Conservation (phyloP, 495 filamentous ascomycete genomes). For the Glonium stellatum region DNA sequence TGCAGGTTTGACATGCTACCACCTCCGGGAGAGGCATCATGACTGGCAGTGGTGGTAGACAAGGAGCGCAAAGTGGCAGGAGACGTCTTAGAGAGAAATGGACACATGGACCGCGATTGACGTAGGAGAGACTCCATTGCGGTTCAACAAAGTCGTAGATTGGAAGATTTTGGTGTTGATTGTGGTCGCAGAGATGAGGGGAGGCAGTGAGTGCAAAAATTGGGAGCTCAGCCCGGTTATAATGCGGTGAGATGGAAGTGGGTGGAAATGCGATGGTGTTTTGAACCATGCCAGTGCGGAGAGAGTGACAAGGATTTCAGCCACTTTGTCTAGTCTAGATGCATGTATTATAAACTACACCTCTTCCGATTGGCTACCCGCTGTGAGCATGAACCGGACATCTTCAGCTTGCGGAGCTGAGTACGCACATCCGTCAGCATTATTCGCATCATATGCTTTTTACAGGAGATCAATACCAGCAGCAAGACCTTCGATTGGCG, state of each 20-base stretch:
- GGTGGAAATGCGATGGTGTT: not conserved
- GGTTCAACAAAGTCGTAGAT: not conserved
- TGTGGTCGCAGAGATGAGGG: not conserved
- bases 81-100: constrained; percentile 91
- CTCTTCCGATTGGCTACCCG: too few relatives aligned
- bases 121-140: constrained; percentile 88
- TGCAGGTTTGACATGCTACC: constrained; percentile 96
- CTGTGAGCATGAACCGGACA: too few relatives aligned
- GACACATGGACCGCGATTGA: constrained; percentile 91
- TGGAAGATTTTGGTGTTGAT: not conserved
- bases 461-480: too few relatives aligned
- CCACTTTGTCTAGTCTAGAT: too few relatives aligned
- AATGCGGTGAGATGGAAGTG: not conserved
- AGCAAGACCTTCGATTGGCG: too few relatives aligned
- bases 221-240: too few relatives aligned
- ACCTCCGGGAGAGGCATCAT: constrained; percentile 64
- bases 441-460: too few relatives aligned
- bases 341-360: too few relatives aligned
- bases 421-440: too few relatives aligned
- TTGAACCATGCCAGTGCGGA: not conserved
- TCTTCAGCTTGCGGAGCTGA: too few relatives aligned
- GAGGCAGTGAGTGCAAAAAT: not conserved
- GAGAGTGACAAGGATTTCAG: not conserved
- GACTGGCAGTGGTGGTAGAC: constrained; percentile 66
- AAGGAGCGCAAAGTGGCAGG: constrained; percentile 82